Base-by-base conservation (phyloP, 2,329 filamentous ascomycete species). In the Verticillium nubilum region DNA sequence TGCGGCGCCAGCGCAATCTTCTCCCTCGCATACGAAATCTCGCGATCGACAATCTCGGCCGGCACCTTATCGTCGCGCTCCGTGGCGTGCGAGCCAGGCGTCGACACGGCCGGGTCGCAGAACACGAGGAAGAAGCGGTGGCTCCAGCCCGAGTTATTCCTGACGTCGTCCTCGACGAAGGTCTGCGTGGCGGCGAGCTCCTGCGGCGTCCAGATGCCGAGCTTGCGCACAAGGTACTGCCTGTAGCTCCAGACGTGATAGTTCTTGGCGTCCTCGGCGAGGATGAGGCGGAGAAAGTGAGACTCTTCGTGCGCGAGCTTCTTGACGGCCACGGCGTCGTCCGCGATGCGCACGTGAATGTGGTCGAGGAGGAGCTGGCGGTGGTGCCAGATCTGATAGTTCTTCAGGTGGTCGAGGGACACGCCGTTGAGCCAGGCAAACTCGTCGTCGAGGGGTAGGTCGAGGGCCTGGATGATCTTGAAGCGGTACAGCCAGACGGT, bases 201-300 rank as follows among this genome's bases (percentile, higher is more conserved):
- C 54, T 81, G 79, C 72, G 89, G 86, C 77, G 65, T 85, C 82
- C 74, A 97, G 80, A 77, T 89, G 71, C 86, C 88, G 80, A 89
- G 74, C 69, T 85, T 86, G 57, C 77, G 76, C 47, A 87, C 83
- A 23, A 88, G 73, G 69, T 84, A 86, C 72, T 97, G 92, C 60
- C 95, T 84, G 77, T 98, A 99, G 59, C 88, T 92, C 95, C 95
- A 99, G 54, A 98, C 95, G 72, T 99, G 95, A 73, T 99, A 98
- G 78, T 99, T 99, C 78, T 99, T 99, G 56, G 89, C 86, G 72
- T 99, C 95, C 67, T 90, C 83, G 47, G 82, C 83, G 58, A 99
- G 87, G 84, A 99, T 98, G 54, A 81, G 75, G 61, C 81, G 83
- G 61, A 97, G 83, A 72, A 98, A 98, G 15, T 80, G 80, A 23